A percentile compares a stretch with the other conserved stretches of the same genome.
Evolutionary conservation across 257 asterid species (phyloP).

Genomic region (Scutellaria baicalensis): DNA sequence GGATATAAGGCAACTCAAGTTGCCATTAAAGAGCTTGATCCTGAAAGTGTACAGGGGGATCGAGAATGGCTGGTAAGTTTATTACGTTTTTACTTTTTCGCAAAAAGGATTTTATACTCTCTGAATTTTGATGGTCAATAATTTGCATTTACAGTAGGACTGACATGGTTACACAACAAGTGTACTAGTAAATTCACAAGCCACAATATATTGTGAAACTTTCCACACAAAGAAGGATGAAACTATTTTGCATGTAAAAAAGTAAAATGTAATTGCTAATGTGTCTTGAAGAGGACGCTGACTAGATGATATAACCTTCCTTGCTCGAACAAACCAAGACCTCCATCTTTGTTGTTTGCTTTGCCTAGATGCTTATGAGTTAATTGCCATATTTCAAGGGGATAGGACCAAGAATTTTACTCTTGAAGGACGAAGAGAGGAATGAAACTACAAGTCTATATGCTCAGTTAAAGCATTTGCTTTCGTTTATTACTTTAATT

Average conservation of each 20-base stretch:
- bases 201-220: not conserved
- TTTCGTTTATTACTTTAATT: not conserved
- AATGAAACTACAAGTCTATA: too few relatives aligned
- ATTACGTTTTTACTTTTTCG: not conserved
- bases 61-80: conserved; percentile 90
- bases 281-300: not conserved
- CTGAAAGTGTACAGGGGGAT: conserved; percentile 88
- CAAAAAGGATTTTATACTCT: not conserved
- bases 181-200: not conserved
- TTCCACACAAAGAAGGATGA: not conserved
- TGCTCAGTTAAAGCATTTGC: not conserved
- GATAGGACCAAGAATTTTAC: not conserved
- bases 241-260: not conserved
- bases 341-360: not conserved
- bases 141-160: not conserved
- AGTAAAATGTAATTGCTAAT: not conserved
- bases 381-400: not conserved
- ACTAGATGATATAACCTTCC: not conserved
- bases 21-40: conserved; percentile 93
- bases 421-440: too few relatives aligned
- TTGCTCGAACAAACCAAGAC: too few relatives aligned
- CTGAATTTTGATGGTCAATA: not conserved
- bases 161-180: not conserved
- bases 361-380: not conserved
- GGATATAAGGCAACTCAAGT: conserved; percentile 56